phyloP scores from a whole-genome alignment of 1,284 basidiomycete species.

The Ustilago trichophora region DNA sequence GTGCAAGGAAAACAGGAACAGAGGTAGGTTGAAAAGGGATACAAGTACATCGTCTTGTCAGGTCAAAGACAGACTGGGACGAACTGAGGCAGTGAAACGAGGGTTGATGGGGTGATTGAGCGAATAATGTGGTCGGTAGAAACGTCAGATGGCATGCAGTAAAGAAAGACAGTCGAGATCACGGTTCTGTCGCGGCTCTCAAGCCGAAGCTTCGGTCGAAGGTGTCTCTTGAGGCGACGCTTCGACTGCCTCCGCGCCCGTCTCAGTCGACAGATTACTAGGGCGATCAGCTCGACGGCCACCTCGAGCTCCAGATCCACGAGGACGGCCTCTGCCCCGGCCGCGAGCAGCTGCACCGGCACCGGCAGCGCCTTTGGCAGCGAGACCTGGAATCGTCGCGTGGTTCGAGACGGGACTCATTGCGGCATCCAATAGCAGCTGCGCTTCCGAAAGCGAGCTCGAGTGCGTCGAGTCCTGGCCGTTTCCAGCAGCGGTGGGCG shows the following conservation, averaged over 20 bases:
- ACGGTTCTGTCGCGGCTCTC: too few relatives aligned
- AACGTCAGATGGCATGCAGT: too few relatives aligned
- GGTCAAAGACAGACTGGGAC: background rate
- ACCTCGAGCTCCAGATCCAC: conserved; percentile 32
- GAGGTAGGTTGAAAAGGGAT: background rate
- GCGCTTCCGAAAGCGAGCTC: conserved; percentile 45
- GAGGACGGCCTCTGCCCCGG: conserved; percentile 37
- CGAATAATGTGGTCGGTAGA: too few relatives aligned
- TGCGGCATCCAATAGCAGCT: conserved; percentile 46
- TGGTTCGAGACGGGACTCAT: conserved; percentile 48
- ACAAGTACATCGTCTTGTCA: conserved; percentile 21
- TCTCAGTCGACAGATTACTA: conserved; percentile 24
- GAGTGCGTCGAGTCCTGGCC: conserved; percentile 17
- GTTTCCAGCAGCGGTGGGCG: conserved; percentile 8
- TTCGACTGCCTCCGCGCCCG: conserved; percentile 13
- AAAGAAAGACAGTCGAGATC: too few relatives aligned
- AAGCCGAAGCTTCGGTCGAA: conserved; percentile 21
- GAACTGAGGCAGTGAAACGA: background rate
- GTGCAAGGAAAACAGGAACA: conserved; percentile 1
- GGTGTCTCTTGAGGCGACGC: conserved; percentile 11
- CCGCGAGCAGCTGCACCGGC: conserved; percentile 9
- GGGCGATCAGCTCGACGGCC: conserved; percentile 14
- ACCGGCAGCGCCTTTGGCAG: background rate
- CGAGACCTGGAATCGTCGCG: conserved; percentile 26
- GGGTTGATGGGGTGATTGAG: too few relatives aligned